Evolutionary conservation across 164 flowering plant species (phyloP), one percentile per base, ranked within the genome.

Genomic region (Houttuynia cordata): DNA sequence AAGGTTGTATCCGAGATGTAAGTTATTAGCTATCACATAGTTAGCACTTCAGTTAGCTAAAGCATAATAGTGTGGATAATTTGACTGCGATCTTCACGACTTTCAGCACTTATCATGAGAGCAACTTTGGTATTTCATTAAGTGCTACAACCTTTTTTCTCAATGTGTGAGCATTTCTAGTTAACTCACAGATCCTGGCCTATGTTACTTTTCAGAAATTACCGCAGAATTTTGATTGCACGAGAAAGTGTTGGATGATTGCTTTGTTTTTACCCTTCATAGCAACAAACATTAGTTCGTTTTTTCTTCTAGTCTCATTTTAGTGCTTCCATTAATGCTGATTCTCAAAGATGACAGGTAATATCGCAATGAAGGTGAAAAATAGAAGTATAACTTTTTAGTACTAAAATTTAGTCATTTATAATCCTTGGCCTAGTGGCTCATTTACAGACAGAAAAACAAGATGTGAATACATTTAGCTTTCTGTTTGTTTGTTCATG

Each of bases 1-100:
- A 65, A 51, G 18, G 81, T 82, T 62, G 66, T 87, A 22, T 75
- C 86, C 40, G 84, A 88, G 24, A 68, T 85, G 97, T 91, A 76
- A 82, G 96, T 75, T 23, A 10, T 54, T 6, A 23, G 17, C 34
- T 9, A 14, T 45, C 3, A 45, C 14, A 2, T 30, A 30, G 37
- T 30, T 30, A 30, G 37, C 37, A 45, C 14, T 45, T 45, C 1
- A 45, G 3, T 45, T 10, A 2, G 8, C 17, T 45, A 17, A 8
- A 14, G 17, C 49, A 45, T 17, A 45, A 45, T 30, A 45, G 49
- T 45, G 9, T 12, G 4, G 49, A 14, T 12, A 45, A 45, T 7
- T 45, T 45, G 5, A 45, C 2, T 1, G 12, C 7, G 7, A 12
- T 45, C 49, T 45, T 45, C 49, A 45, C 17, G 12, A 45, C 17